Conservation (phyloP, 164 flowering plant genomes). For the Tetrastigma voinierianum region DNA sequence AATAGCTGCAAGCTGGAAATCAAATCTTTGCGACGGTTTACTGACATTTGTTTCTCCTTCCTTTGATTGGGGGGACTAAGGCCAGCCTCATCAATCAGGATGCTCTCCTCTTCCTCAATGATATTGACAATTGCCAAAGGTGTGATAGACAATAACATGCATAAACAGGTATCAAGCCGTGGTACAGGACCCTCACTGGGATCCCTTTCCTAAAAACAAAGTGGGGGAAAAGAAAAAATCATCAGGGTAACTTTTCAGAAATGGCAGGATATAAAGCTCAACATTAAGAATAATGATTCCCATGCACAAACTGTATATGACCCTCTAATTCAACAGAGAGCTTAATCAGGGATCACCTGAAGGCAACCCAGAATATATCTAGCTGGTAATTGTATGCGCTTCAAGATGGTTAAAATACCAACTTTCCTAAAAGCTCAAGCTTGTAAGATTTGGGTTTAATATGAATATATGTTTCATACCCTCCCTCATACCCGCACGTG, state of each 20-base stretch:
- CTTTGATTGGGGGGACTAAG: constrained; percentile 23
- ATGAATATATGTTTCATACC: no score
- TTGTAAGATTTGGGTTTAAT: no score
- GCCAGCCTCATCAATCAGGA: constrained; percentile 40
- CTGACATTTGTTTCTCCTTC: constrained; percentile 43
- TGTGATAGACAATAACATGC: constrained; percentile 74
- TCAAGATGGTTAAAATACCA: no score
- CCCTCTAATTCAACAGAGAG: not conserved
- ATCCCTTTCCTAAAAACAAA: constrained; percentile 72
- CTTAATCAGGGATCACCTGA: not conserved
- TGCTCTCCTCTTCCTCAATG: constrained; percentile 80
- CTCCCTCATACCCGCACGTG: no score
- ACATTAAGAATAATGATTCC: constrained; percentile 3
- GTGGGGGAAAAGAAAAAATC: not conserved
- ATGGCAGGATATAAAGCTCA: not conserved
- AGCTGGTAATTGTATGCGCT: not conserved
- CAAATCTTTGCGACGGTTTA: constrained; percentile 58
- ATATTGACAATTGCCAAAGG: constrained; percentile 71
- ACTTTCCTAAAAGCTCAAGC: no score
- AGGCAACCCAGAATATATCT: not conserved
- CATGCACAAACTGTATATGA: not conserved
- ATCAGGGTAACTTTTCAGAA: not conserved
- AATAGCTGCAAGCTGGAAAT: constrained; percentile 71
- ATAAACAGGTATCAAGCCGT: constrained; percentile 76
- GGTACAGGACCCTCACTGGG: constrained; percentile 94